These are phyloP conservation scores for Hericium coralloides DNA, from an alignment of 768 basidiomycete genomes.

Conservation along the genomic window DNA sequence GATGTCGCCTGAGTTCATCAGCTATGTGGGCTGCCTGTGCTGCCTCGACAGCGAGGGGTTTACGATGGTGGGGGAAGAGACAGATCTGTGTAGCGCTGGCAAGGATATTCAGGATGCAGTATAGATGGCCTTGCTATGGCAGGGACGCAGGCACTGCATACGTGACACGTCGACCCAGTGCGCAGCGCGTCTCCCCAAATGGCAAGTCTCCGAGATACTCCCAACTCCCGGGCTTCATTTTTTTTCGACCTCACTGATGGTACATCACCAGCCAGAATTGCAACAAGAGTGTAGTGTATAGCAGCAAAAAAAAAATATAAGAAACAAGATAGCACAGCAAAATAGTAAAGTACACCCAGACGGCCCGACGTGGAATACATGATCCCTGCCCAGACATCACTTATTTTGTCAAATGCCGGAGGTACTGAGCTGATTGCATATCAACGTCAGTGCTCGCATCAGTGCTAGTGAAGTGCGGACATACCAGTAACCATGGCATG, in stretches of 20 bases:
- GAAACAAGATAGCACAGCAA: slow-evolving; percentile 8
- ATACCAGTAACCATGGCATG: slow-evolving; percentile 84
- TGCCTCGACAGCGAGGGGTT: slow-evolving; percentile 1
- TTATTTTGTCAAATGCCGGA: slow-evolving; percentile 29
- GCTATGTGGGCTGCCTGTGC: slow-evolving; percentile 18
- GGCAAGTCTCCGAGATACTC: neutral
- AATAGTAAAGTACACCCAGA: slow-evolving; percentile 10
- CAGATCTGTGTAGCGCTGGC: neutral
- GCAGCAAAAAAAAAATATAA: slow-evolving; percentile 1
- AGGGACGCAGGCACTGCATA: neutral
- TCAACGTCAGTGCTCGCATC: too few species aligned
- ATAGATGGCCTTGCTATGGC: too few species aligned
- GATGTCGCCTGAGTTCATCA: slow-evolving; percentile 57
- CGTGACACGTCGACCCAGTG: slow-evolving; percentile 3
- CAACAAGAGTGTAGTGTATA: neutral
- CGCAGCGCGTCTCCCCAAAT: neutral
- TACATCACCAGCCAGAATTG: too few species aligned
- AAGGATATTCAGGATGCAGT: neutral
- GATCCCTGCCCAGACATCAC: neutral
- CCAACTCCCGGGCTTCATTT: neutral
- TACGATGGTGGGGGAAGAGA: too few species aligned
- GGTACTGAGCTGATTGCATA: slow-evolving; percentile 32
- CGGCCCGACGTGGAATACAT: slow-evolving; percentile 1
- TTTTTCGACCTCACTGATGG: neutral
- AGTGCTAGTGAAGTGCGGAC: slow-evolving; percentile 13